Evolutionary conservation across 257 asterid species (phyloP).

Genomic region (Mentha longifolia): DNA sequence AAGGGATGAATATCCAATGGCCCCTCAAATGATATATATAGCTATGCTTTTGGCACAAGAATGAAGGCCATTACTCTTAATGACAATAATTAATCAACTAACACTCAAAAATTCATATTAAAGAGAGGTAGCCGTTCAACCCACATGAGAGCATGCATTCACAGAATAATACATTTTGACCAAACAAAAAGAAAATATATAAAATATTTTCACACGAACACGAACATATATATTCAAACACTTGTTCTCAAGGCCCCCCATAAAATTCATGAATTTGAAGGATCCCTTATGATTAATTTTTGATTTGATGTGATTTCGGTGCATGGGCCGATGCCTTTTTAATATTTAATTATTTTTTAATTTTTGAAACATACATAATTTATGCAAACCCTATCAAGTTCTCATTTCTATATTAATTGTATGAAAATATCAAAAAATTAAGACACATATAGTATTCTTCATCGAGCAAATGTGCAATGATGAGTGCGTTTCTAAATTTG

Average conservation of each 20-base stretch:
- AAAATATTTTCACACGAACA: slow-evolving; percentile 6
- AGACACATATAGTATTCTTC: neutral
- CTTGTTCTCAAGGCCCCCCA: neutral
- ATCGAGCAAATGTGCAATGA: neutral
- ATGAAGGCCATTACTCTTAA: slow-evolving; percentile 19
- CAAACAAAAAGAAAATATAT: slow-evolving; percentile 20
- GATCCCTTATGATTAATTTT: slow-evolving; percentile 26
- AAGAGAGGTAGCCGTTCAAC: slow-evolving; percentile 48
- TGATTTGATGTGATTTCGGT: slow-evolving; percentile 25
- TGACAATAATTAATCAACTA: slow-evolving; percentile 16
- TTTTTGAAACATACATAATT: neutral
- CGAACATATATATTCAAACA: neutral
- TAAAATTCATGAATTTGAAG: slow-evolving; percentile 10
- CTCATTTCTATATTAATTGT: neutral
- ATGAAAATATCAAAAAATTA: neutral
- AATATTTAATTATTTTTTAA: too few relatives aligned
- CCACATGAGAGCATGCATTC: slow-evolving; percentile 41
- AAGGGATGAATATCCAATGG: slow-evolving; percentile 7
- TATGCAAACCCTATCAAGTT: neutral
- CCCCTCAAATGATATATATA: slow-evolving; percentile 10
- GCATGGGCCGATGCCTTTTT: neutral
- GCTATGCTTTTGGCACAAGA: slow-evolving; percentile 28
- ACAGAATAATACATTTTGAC: slow-evolving; percentile 20
- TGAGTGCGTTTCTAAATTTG: neutral
- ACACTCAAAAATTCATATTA: slow-evolving; percentile 23